Evolutionary conservation across 83 land plant genomes (phyloP).

Genomic region (Diphasiastrum complanatum): DNA sequence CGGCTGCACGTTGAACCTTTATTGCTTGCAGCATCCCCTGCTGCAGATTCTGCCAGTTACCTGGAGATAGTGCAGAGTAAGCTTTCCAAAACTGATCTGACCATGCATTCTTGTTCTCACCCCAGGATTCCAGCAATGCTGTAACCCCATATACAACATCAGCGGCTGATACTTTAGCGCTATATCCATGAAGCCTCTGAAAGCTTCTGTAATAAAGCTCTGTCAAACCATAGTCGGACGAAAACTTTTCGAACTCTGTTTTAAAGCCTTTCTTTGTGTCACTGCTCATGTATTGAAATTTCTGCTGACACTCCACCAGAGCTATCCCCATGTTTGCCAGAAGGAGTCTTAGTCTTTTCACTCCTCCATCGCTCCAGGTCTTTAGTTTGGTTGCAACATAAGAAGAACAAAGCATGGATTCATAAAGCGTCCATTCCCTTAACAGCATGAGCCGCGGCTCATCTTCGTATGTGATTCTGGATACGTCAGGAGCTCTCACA

Average conservation of each 20-base stretch:
- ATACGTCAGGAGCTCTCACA: slow-evolving; percentile 68
- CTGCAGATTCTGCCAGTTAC: slow-evolving; percentile 46
- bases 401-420: slow-evolving; percentile 82
- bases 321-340: slow-evolving; percentile 90
- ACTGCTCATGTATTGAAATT: slow-evolving; percentile 77
- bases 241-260: slow-evolving; percentile 56
- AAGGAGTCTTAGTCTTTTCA: slow-evolving; percentile 70
- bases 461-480: slow-evolving; percentile 74
- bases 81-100: slow-evolving; percentile 74
- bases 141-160: slow-evolving; percentile 92
- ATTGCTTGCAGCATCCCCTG: slow-evolving; percentile 77
- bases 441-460: slow-evolving; percentile 88
- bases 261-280: slow-evolving; percentile 67
- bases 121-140: slow-evolving; percentile 69
- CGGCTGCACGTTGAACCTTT: slow-evolving; percentile 58
- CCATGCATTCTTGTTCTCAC: slow-evolving; percentile 34
- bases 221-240: slow-evolving; percentile 63
- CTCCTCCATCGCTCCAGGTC: slow-evolving; percentile 90
- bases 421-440: slow-evolving; percentile 86
- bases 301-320: slow-evolving; percentile 77
- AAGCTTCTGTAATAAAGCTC: slow-evolving; percentile 81
- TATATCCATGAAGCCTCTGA: slow-evolving; percentile 64
- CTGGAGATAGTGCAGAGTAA: slow-evolving; percentile 62
- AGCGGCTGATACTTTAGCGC: slow-evolving; percentile 78
- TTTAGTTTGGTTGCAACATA: slow-evolving; percentile 86